These are phyloP conservation scores for Epithele typhae DNA, from an alignment of 768 basidiomycete genomes.

Conservation along the genomic window DNA sequence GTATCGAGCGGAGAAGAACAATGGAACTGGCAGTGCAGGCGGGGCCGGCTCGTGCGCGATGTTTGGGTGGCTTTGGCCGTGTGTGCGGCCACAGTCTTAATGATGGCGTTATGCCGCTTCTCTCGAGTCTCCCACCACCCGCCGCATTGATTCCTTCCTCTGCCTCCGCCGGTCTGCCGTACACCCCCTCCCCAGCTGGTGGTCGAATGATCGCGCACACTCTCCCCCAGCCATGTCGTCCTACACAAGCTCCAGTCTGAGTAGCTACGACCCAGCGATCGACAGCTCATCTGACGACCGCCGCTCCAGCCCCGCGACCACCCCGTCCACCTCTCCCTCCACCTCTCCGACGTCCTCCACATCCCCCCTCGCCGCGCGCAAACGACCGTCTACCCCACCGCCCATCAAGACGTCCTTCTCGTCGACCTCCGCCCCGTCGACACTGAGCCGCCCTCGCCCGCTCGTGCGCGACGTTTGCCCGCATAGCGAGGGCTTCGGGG, in stretches of 20 bases:
- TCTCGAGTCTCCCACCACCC: conserved; percentile 1
- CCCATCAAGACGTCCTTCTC: conserved; percentile 1
- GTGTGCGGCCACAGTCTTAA: conserved; percentile 11
- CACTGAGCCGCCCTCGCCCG: not conserved
- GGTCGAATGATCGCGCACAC: not conserved
- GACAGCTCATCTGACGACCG: conserved; percentile 4
- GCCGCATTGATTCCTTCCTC: not conserved
- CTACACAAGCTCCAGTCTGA: conserved; percentile 16
- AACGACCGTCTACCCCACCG: not conserved
- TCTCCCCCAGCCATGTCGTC: conserved; percentile 6
- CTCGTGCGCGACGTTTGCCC: not conserved
- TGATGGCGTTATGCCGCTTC: conserved; percentile 9
- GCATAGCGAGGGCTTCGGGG: conserved; percentile 15
- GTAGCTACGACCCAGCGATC: conserved; percentile 10
- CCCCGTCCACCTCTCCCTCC: conserved; percentile 5
- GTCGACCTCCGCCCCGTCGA: not conserved
- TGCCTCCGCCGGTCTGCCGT: too few species aligned
- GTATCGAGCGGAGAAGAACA: too few species aligned
- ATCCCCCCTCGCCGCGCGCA: conserved; percentile 3
- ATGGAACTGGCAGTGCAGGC: too few species aligned
- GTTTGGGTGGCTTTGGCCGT: conserved; percentile 13
- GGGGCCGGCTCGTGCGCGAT: conserved; percentile 3
- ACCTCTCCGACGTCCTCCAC: conserved; percentile 5
- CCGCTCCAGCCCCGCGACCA: conserved; percentile 10
- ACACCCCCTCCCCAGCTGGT: not conserved